phyloP scores from a whole-genome alignment of 148 eudicot genomes.

The Beta vulgaris region DNA sequence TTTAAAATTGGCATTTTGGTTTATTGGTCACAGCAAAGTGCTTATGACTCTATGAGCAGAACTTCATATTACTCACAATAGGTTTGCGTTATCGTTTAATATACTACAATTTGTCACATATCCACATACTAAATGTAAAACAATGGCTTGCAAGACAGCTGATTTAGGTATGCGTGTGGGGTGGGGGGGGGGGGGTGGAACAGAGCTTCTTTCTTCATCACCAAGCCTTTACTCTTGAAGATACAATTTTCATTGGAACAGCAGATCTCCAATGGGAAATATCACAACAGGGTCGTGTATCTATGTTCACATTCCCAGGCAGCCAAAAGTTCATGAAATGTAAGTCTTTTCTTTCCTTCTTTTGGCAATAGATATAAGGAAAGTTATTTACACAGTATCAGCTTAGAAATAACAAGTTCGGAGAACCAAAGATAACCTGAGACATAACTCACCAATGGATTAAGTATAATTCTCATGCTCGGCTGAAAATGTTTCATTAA shows the following conservation, averaged over 20 bases:
- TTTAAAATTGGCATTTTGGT: neutral
- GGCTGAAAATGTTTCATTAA: slow-evolving; percentile 73
- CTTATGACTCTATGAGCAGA: neutral
- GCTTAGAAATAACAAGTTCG: neutral
- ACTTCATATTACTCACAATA: neutral
- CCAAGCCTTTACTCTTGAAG: neutral
- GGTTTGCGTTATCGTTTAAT: neutral
- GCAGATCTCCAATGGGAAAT: neutral
- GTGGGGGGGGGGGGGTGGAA: neutral
- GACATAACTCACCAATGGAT: slow-evolving; percentile 71
- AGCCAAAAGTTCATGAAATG: neutral
- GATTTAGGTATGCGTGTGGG: no score
- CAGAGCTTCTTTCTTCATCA: neutral
- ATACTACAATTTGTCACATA: neutral
- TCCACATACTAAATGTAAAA: neutral
- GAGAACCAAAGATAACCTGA: neutral
- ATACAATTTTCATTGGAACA: neutral
- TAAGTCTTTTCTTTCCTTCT: neutral
- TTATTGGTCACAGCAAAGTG: neutral
- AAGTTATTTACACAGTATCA: neutral
- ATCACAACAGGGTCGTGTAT: neutral
- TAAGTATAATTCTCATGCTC: slow-evolving; percentile 91
- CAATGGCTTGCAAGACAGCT: neutral
- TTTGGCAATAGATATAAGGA: neutral
- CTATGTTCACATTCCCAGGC: neutral